Evolutionary conservation across 2,329 filamentous ascomycete genomes (phyloP).

Genomic region (Chrysoporthe cubensis): DNA sequence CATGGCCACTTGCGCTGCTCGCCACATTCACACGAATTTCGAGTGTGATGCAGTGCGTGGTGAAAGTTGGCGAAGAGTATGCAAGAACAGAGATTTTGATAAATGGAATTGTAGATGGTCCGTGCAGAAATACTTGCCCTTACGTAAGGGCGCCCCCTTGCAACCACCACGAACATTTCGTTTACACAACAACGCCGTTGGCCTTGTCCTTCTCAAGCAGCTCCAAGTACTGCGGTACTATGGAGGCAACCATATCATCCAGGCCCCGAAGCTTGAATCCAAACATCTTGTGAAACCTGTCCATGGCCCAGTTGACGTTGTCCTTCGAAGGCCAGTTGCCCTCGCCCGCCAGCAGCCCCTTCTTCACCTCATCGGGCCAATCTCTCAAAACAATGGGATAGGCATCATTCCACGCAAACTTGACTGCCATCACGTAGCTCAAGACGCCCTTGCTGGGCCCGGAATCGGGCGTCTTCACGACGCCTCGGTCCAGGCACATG

Average conservation of each 20-base stretch:
- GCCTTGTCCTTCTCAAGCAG: constrained; percentile 18
- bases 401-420: constrained; percentile 25
- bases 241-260: constrained; percentile 22
- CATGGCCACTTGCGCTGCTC: not conserved
- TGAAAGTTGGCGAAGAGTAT: not conserved
- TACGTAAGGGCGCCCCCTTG: constrained; percentile 5
- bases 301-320: constrained; percentile 11
- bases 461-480: constrained; percentile 20
- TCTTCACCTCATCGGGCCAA: constrained; percentile 28
- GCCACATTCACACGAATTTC: not conserved
- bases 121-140: not conserved
- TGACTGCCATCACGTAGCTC: constrained; percentile 15
- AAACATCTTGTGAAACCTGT: constrained; percentile 12
- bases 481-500: constrained; percentile 23
- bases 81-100: constrained; percentile 10
- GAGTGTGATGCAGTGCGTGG: not conserved
- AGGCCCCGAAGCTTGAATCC: constrained; percentile 23
- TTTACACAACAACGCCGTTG: not conserved
- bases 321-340: constrained; percentile 28
- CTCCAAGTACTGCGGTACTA: constrained; percentile 28
- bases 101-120: not conserved
- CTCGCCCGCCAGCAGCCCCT: constrained; percentile 22
- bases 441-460: constrained; percentile 23
- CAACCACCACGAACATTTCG: not conserved
- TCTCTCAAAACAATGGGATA: constrained; percentile 16